Base-by-base conservation (phyloP, 305 asterid genomes). In the Fraxinus ornus region DNA sequence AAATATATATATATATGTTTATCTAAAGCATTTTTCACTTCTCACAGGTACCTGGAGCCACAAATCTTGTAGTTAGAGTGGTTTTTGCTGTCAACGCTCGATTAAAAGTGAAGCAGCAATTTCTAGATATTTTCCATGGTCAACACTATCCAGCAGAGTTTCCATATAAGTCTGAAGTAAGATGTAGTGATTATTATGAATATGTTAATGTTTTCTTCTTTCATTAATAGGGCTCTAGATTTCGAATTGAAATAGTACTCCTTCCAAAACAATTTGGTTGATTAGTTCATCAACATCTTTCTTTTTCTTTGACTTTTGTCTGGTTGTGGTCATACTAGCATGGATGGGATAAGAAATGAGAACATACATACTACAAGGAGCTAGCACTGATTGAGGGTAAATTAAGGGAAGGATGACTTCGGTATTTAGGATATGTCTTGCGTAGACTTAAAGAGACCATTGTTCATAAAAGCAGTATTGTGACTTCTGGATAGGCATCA, bases 121-220 rank as follows among this genome's bases (percentile, higher is more conserved):
- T 91, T 83, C 80, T 93, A 35, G 91, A 93, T 84, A 87, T 93
- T 68, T 85, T 91, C 85, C 93, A 87, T 4, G 87, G 78, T 24
- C 88, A 86, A 84, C 80, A 81, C 70, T 94, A 92, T 85, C 97
- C 97, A 19, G 70, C 81, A 10, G 97, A 92, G 88, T 93, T 92
- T 78, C 91, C 88, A 36, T 93, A 91, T 85, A 91, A 84, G 79
- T 93, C 95, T 24, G 91, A 93, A 94, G 98, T 91, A 76, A 57
- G 88, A 49, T 28, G 66, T 52, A 70, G 77, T 75, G 37, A 81
- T 78, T 75, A 17, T 68, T 76, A 75, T 19, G 57, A 6, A 62
- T 15, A 26, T 64, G 47, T 49, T 80, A 26, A n/a, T 33, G 55
- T 60, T 66, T 26, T 26, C 73, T 24, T 66, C 36, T 66, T 66